Evolutionary conservation across 345 rosid genomes (phyloP).

Genomic region (Passiflora organensis): DNA sequence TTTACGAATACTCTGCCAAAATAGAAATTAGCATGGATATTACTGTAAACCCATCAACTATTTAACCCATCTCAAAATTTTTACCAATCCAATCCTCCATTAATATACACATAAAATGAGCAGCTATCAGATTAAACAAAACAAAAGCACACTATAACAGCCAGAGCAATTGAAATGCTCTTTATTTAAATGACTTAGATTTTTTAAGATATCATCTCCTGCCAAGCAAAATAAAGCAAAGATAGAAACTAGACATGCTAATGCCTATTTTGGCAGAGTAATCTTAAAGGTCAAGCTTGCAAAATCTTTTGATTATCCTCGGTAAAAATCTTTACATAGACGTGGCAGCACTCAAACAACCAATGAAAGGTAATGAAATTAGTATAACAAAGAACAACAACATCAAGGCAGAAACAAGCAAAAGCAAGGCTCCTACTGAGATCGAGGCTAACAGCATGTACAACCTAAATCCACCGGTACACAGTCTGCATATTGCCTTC

Average conservation of each 20-base stretch:
- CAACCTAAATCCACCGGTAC: slow-evolving; percentile 11
- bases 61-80: too few species aligned
- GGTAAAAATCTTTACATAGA: slow-evolving; percentile 6
- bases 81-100: too few species aligned
- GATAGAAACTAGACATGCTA: background rate
- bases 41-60: too few species aligned
- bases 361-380: background rate
- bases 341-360: slow-evolving; percentile 3
- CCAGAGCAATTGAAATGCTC: too few species aligned
- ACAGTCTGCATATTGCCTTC: background rate
- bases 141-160: too few species aligned
- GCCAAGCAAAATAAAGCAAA: background rate
- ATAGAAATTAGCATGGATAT: too few species aligned
- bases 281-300: background rate
- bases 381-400: background rate
- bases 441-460: slow-evolving; percentile 14
- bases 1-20: too few species aligned
- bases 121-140: too few species aligned
- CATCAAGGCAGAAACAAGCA: slow-evolving; percentile 1
- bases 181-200: too few species aligned
- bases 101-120: too few species aligned
- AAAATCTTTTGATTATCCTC: background rate
- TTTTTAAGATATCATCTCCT: background rate
- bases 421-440: background rate
- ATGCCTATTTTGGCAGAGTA: too few species aligned